Base-by-base conservation (phyloP, 2,329 filamentous ascomycete species). In the Xylariales sp. region DNA sequence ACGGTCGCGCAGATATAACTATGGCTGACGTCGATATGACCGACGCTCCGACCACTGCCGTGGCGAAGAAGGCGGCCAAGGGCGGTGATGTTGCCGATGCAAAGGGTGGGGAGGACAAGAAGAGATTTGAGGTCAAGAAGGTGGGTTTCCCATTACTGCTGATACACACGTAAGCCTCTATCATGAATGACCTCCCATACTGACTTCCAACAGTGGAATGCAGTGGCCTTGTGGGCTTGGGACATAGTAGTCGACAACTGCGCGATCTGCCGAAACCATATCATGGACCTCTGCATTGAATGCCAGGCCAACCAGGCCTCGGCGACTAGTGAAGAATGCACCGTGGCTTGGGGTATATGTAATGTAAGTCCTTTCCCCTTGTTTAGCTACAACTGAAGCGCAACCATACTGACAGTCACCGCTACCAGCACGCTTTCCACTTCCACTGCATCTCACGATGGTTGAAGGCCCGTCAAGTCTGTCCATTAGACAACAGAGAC, bases 181-280 rank as follows among this genome's bases (percentile, higher is more conserved):
- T n/a, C n/a, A n/a, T n/a, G n/a, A n/a, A n/a, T n/a, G 14, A 10
- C 5, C 36, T n/a, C 10, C 22, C 16, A 31, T 35, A 40, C 29
- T 24, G 8, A 19, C n/a, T 14, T 8, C 15, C 22, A 6, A 31
- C 58, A 96, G 91, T 98, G 93, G 93, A 97, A 97, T 57, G 93
- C 93, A 0, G 93, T 98, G 38, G 90, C 93, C 29, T 76, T 98
- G 2, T 98, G 93, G 93, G 93, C 93, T 1, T 98, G 93, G 93
- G 93, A 98, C 62, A 98, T 98, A 45, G 90, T 97, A 22, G 93
- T 98, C 47, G 93, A 98, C 69, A 98, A 98, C 76, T 98, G 93
- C 63, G 93, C 93, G 57, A 98, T 98, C 62, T 98, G 93, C 74
- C 80, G 93, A 62, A 98, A 98, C 64, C 93, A 98, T 65, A 98